Conservation (phyloP, 805 yeast genomes). For the Lachancea waltii region DNA sequence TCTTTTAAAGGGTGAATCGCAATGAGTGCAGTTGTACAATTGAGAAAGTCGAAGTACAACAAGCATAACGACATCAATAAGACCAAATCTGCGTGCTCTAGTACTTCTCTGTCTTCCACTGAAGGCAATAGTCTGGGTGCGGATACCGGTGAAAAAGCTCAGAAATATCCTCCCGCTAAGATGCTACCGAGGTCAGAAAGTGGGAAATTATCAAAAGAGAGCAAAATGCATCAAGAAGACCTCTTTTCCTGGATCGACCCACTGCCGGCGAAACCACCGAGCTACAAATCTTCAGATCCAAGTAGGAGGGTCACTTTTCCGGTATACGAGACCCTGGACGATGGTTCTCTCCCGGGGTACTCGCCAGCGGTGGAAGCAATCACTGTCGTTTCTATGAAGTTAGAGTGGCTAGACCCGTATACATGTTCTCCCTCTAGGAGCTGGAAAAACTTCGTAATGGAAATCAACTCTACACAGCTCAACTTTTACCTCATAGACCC, state of each 20-base stretch:
- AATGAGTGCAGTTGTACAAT: conserved; percentile 1
- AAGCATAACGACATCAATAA: conserved; percentile 1
- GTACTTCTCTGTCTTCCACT: conserved; percentile 1
- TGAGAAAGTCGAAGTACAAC: not conserved
- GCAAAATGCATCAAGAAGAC: conserved; percentile 11
- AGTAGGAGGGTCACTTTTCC: conserved; percentile 30
- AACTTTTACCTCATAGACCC: conserved; percentile 51
- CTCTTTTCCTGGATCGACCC: conserved; percentile 34
- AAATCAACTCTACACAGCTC: conserved; percentile 80
- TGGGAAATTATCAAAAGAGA: not conserved
- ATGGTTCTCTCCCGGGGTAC: conserved; percentile 55
- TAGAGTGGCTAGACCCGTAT: conserved; percentile 74
- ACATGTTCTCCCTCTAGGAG: conserved; percentile 57
- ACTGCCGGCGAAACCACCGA: conserved; percentile 32
- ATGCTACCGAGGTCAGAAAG: not conserved
- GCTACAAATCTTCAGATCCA: conserved; percentile 24
- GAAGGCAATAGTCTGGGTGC: not conserved
- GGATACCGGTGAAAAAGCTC: conserved; percentile 1
- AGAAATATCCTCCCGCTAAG: not conserved
- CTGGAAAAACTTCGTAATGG: conserved; percentile 67
- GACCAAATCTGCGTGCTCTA: conserved; percentile 4
- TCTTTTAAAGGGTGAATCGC: not conserved
- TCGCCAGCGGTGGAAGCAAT: conserved; percentile 57
- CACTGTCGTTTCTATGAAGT: conserved; percentile 54
- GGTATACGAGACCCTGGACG: conserved; percentile 28